Evolutionary conservation across 495 filamentous ascomycete genomes (phyloP).

Genomic region (Daldinia concentrica): DNA sequence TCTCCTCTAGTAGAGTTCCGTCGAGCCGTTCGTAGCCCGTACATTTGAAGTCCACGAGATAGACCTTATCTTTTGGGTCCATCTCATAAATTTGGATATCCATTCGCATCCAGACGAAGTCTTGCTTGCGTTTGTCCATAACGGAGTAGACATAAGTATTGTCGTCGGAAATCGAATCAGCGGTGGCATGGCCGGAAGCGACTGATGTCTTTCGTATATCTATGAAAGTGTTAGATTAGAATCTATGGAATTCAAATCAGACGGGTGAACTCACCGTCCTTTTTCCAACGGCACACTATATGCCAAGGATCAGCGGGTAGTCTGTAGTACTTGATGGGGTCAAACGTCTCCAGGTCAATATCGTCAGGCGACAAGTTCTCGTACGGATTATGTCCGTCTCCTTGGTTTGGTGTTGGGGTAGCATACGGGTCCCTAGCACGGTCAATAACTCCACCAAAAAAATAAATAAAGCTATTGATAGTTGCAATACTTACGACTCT

Average conservation of each 20-base stretch:
- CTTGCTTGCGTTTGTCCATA: constrained; percentile 54
- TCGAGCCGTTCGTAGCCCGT: constrained; percentile 89
- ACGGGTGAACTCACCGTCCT: constrained; percentile 68
- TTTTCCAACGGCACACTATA: constrained; percentile 86
- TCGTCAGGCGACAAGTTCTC: constrained; percentile 37
- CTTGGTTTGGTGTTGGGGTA: constrained; percentile 21
- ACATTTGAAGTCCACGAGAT: constrained; percentile 98
- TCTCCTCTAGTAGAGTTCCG: constrained; percentile 69
- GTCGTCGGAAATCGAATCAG: constrained; percentile 46
- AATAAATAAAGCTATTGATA: neutral
- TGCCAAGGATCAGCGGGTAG: constrained; percentile 96
- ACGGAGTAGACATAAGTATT: constrained; percentile 49
- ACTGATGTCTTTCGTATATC: constrained; percentile 52
- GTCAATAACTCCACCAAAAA: constrained; percentile 23
- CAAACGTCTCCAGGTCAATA: constrained; percentile 45
- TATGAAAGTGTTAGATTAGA: constrained; percentile 34
- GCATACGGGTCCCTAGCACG: constrained; percentile 42
- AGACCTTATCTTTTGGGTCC: constrained; percentile 78
- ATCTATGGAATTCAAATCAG: constrained; percentile 43
- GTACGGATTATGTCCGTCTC: constrained; percentile 38
- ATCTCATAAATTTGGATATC: constrained; percentile 97
- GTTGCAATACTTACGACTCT: constrained; percentile 33
- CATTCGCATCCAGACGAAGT: constrained; percentile 82
- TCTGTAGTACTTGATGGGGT: constrained; percentile 64
- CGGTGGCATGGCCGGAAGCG: constrained; percentile 43